Percentiles rank a stretch among this genome's conserved stretches.
Conservation (phyloP, 192 early-diverging fungal species). For the Globomyces pollinis-pini region DNA sequence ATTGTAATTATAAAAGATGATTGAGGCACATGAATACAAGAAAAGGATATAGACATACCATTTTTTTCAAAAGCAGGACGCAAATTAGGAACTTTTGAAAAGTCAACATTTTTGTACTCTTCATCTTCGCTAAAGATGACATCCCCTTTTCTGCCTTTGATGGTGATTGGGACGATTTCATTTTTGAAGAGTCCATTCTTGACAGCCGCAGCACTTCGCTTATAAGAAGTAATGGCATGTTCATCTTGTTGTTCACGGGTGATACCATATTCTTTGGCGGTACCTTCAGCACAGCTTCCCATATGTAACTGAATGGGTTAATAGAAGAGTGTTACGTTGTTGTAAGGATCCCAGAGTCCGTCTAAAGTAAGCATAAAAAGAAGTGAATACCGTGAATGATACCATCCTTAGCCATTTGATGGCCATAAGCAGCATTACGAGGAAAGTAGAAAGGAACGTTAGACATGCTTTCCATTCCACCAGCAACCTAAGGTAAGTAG, state of each 20-base stretch:
- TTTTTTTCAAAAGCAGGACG: slow-evolving; percentile 80
- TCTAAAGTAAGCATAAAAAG: no score
- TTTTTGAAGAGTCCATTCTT: slow-evolving; percentile 62
- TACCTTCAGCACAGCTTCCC: slow-evolving; percentile 60
- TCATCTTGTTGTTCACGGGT: slow-evolving; percentile 84
- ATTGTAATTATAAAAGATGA: slow-evolving; percentile 8
- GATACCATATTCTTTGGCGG: slow-evolving; percentile 79
- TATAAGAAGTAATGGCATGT: slow-evolving; percentile 82
- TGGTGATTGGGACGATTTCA: slow-evolving; percentile 78
- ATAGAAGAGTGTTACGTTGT: slow-evolving; percentile 63
- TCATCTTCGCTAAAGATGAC: slow-evolving; percentile 74
- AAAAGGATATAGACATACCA: slow-evolving; percentile 30
- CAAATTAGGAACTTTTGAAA: slow-evolving; percentile 76
- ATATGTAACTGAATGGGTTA: slow-evolving; percentile 24
- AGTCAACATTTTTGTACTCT: slow-evolving; percentile 89
- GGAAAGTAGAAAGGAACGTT: slow-evolving; percentile 76
- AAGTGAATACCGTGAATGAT: slow-evolving; percentile 95
- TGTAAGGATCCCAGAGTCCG: slow-evolving; percentile 95
- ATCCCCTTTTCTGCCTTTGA: slow-evolving; percentile 78
- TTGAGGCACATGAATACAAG: no score
- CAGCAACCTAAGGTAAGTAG: slow-evolving; percentile 35
- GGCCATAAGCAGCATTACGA: slow-evolving; percentile 62
- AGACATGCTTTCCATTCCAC: slow-evolving; percentile 96
- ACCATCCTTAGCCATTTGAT: slow-evolving; percentile 69
- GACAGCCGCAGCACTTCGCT: slow-evolving; percentile 82